Conservation (phyloP, 1,284 basidiomycete genomes). For the Grifola frondosa region DNA sequence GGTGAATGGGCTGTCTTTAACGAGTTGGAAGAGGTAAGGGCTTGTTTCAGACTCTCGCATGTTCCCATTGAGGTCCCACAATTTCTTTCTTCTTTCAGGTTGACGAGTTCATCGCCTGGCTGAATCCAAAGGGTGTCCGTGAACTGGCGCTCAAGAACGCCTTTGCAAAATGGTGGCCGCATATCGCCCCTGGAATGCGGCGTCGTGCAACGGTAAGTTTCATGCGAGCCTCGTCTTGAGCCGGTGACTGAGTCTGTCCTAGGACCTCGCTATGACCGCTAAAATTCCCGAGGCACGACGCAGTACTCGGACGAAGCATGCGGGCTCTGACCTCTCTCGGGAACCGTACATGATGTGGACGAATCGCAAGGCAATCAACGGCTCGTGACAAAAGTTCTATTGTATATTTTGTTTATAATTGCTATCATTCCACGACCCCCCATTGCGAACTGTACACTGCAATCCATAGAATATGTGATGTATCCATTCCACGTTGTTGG, state of each 20-base stretch:
- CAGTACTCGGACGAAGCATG: constrained; percentile 67
- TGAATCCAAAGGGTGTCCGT: constrained; percentile 88
- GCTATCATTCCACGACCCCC: not conserved
- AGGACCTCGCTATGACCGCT: constrained; percentile 68
- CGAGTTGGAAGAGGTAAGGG: constrained; percentile 76
- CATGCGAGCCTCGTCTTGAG: not conserved
- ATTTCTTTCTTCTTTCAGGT: constrained; percentile 48
- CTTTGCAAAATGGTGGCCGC: constrained; percentile 82
- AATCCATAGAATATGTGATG: constrained; percentile 8
- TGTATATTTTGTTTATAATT: constrained; percentile 4
- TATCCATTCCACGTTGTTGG: constrained; percentile 2
- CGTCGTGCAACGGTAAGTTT: constrained; percentile 67
- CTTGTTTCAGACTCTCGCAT: constrained; percentile 1
- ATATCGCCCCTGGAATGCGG: constrained; percentile 81
- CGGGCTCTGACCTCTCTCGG: constrained; percentile 60
- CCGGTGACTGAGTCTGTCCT: constrained; percentile 1
- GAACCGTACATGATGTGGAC: constrained; percentile 85
- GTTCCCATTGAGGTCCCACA: too few relatives aligned
- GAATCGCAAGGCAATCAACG: constrained; percentile 64
- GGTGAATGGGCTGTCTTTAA: constrained; percentile 92
- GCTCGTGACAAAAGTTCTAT: too few relatives aligned
- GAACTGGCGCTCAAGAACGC: constrained; percentile 82
- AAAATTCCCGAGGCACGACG: constrained; percentile 75
- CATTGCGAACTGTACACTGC: not conserved
- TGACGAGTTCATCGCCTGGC: constrained; percentile 82